Conservation (phyloP, 1,284 basidiomycete genomes). For the Coriolopsis trogii region DNA sequence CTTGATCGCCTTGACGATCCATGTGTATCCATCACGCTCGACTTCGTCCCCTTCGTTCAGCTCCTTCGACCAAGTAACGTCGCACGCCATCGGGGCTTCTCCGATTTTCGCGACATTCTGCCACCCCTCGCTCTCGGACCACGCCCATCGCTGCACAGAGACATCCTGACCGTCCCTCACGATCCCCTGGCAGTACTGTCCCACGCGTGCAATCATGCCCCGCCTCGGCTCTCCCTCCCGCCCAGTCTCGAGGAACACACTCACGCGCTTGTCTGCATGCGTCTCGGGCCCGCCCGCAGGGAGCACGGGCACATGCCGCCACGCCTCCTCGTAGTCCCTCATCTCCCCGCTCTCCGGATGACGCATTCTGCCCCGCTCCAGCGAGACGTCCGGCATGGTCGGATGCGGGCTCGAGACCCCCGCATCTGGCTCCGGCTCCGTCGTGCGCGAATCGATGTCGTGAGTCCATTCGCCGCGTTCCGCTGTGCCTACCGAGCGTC, state of each 20-base stretch:
- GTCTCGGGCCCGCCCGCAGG: slow-evolving; percentile 1
- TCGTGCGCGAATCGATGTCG: slow-evolving; percentile 23
- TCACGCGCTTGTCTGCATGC: neutral
- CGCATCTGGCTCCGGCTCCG: slow-evolving; percentile 15
- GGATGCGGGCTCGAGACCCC: slow-evolving; percentile 20
- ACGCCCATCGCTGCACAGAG: slow-evolving; percentile 16
- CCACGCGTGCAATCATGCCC: slow-evolving; percentile 17
- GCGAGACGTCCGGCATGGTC: slow-evolving; percentile 6
- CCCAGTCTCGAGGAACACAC: slow-evolving; percentile 13
- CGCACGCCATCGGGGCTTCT: slow-evolving; percentile 12
- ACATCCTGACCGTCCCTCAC: slow-evolving; percentile 9
- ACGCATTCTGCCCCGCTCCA: slow-evolving; percentile 20
- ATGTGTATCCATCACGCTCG: neutral
- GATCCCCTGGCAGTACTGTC: slow-evolving; percentile 21
- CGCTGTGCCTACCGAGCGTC: slow-evolving; percentile 16
- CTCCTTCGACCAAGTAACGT: slow-evolving; percentile 5
- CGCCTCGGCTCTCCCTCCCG: neutral
- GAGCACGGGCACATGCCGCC: slow-evolving; percentile 8
- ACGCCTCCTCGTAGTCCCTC: slow-evolving; percentile 22
- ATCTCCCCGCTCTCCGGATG: slow-evolving; percentile 19
- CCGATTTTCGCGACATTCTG: slow-evolving; percentile 8
- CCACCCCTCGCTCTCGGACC: slow-evolving; percentile 9
- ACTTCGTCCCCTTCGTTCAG: slow-evolving; percentile 2
- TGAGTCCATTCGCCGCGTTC: slow-evolving; percentile 20
- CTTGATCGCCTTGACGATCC: slow-evolving; percentile 7